Evolutionary conservation across 2,329 filamentous ascomycete genomes (phyloP).

Genomic region (Alternaria metachromatica): DNA sequence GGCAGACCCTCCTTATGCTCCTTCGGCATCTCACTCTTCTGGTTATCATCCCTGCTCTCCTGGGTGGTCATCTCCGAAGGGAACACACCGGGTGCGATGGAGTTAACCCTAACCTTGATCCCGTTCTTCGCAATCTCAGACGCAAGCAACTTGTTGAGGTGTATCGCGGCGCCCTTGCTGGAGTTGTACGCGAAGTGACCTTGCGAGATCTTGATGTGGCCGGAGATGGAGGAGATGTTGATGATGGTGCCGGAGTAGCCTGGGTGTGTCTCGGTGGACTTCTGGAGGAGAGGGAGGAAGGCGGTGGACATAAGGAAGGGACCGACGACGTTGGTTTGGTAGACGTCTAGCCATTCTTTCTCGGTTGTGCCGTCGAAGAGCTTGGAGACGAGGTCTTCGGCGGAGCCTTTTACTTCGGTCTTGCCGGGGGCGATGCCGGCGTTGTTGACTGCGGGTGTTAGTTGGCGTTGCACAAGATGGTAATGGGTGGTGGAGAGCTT

Average conservation of each 20-base stretch:
- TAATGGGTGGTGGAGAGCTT: not conserved
- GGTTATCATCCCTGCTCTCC: constrained; percentile 56
- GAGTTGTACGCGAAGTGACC: constrained; percentile 59
- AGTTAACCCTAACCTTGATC: constrained; percentile 64
- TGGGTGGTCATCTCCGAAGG: constrained; percentile 65
- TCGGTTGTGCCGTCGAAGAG: constrained; percentile 54
- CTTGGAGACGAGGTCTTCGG: constrained; percentile 53
- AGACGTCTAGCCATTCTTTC: constrained; percentile 55
- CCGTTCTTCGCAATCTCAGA: constrained; percentile 59
- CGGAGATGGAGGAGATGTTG: constrained; percentile 56
- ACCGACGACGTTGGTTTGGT: constrained; percentile 57
- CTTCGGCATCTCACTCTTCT: constrained; percentile 63
- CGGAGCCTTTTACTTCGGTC: constrained; percentile 46
- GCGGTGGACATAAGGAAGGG: constrained; percentile 56
- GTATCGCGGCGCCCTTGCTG: constrained; percentile 59
- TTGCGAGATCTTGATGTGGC: constrained; percentile 55
- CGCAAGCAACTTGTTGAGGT: constrained; percentile 63
- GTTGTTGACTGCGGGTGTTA: constrained; percentile 34
- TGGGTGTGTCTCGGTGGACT: constrained; percentile 50
- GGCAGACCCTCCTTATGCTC: constrained; percentile 60
- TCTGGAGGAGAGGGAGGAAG: constrained; percentile 56
- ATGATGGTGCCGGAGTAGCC: constrained; percentile 55
- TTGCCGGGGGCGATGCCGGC: constrained; percentile 54
- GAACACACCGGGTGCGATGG: constrained; percentile 64
- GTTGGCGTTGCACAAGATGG: constrained; percentile 43